Evolutionary conservation across 2,329 filamentous ascomycete species (phyloP).

Genomic region (Westerdykella ornata): DNA sequence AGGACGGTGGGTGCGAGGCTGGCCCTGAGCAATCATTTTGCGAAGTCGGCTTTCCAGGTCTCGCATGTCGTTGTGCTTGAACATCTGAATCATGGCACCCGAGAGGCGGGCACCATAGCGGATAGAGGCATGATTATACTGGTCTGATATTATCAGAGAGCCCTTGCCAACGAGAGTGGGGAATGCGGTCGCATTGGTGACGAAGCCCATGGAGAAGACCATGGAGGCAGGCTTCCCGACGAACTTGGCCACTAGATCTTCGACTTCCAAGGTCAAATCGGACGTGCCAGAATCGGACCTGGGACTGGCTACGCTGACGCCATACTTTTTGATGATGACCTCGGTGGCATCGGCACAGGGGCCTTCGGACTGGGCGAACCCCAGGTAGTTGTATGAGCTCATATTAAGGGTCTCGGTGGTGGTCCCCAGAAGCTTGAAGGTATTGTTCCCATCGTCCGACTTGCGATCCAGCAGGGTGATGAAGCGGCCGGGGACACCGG

Average conservation of each 20-base stretch:
- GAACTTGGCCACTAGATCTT: conserved; percentile 81
- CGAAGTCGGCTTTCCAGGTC: conserved; percentile 80
- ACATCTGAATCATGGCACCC: conserved; percentile 88
- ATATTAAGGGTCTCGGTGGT: conserved; percentile 94
- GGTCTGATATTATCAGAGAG: conserved; percentile 89
- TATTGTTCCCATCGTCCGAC: conserved; percentile 84
- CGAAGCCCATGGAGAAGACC: conserved; percentile 99
- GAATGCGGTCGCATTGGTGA: conserved; percentile 90
- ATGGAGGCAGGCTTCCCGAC: conserved; percentile 91
- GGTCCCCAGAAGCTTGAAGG: conserved; percentile 83
- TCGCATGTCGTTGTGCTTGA: conserved; percentile 94
- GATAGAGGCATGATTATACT: conserved; percentile 96
- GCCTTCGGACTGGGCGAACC: conserved; percentile 94
- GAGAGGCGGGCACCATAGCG: conserved; percentile 90
- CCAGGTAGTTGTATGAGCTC: conserved; percentile 99
- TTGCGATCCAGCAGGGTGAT: conserved; percentile 89
- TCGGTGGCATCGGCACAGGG: conserved; percentile 93
- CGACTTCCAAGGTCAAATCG: conserved; percentile 82
- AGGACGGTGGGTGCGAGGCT: conserved; percentile 93
- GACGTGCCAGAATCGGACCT: conserved; percentile 78
- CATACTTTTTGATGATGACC: conserved; percentile 75
- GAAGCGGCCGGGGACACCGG: conserved; percentile 87
- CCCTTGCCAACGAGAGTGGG: conserved; percentile 88
- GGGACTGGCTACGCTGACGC: conserved; percentile 74
- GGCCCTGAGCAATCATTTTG: conserved; percentile 90